These are phyloP conservation scores for Globisporangium echinulatum DNA, from an alignment of 352 stramenopile genomes.

Conservation along the genomic window DNA sequence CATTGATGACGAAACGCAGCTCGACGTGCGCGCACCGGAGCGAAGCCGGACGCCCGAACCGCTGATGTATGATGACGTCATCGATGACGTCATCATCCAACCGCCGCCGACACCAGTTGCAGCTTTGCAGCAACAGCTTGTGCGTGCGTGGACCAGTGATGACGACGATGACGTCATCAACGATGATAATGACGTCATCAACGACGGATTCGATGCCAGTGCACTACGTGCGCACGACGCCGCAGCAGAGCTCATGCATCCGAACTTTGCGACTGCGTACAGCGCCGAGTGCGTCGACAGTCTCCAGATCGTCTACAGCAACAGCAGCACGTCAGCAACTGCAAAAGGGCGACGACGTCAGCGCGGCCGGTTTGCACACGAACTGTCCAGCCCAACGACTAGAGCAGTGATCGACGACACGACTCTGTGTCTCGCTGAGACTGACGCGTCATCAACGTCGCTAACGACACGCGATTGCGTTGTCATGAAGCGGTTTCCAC, in stretches of 20 bases:
- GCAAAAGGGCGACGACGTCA: constrained; percentile 10
- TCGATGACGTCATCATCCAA: constrained; percentile 8
- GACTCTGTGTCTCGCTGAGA: too few relatives aligned
- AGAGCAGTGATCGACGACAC: too few relatives aligned
- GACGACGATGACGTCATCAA: constrained; percentile 13
- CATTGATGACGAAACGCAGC: constrained; percentile 38
- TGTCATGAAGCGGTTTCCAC: constrained; percentile 9
- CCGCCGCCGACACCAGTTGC: not conserved
- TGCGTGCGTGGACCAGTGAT: not conserved
- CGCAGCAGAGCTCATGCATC: constrained; percentile 65
- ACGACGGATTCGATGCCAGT: constrained; percentile 10
- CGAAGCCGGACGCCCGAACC: constrained; percentile 54
- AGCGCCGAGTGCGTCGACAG: constrained; percentile 77
- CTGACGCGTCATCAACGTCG: too few relatives aligned
- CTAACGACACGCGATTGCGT: not conserved
- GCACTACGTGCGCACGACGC: constrained; percentile 21
- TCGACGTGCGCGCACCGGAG: constrained; percentile 47
- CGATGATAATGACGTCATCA: constrained; percentile 1
- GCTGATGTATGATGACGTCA: constrained; percentile 16
- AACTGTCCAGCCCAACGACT: too few relatives aligned
- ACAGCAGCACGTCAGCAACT: constrained; percentile 31
- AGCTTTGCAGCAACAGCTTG: not conserved
- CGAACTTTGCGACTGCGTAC: constrained; percentile 77
- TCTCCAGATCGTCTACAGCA: constrained; percentile 60
- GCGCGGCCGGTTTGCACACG: not conserved